These are phyloP conservation scores for Allium sativum DNA, from an alignment of 106 monocot genomes.

Conservation along the genomic window DNA sequence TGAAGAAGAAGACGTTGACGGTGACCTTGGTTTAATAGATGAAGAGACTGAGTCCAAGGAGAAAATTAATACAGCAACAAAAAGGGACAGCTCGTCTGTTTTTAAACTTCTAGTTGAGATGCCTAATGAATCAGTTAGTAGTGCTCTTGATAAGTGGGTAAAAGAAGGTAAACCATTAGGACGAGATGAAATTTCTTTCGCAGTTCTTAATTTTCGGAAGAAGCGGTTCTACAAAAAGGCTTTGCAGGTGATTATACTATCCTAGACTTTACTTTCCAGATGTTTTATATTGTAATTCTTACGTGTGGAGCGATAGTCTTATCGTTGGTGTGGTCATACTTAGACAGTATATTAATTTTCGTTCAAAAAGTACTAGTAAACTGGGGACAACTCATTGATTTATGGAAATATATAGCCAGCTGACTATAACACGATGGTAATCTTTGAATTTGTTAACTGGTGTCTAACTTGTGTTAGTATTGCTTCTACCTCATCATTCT, in stretches of 20 bases:
- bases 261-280: too few relatives aligned
- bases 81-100: slow-evolving; percentile 13
- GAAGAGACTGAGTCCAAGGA: slow-evolving; percentile 9
- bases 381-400: too few relatives aligned
- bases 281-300: too few relatives aligned
- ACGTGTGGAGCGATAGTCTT: too few relatives aligned
- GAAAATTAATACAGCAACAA: slow-evolving; percentile 8
- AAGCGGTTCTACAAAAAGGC: slow-evolving; percentile 38
- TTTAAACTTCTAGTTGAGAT: slow-evolving; percentile 26
- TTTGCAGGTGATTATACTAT: slow-evolving; percentile 30
- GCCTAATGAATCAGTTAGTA: slow-evolving; percentile 13
- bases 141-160: slow-evolving; percentile 44
- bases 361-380: too few relatives aligned
- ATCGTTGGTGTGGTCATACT: too few relatives aligned
- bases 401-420: too few relatives aligned
- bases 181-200: slow-evolving; percentile 17
- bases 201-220: slow-evolving; percentile 35
- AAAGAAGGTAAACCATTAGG: slow-evolving; percentile 46
- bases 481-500: too few relatives aligned
- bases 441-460: too few relatives aligned
- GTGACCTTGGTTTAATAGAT: slow-evolving; percentile 15
- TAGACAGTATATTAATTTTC: too few relatives aligned
- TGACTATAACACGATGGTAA: too few relatives aligned
- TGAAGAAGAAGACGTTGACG: background rate
- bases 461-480: too few relatives aligned